Evolutionary conservation across 495 filamentous ascomycete genomes (phyloP).

Genomic region (Bathelium albidoporum): DNA sequence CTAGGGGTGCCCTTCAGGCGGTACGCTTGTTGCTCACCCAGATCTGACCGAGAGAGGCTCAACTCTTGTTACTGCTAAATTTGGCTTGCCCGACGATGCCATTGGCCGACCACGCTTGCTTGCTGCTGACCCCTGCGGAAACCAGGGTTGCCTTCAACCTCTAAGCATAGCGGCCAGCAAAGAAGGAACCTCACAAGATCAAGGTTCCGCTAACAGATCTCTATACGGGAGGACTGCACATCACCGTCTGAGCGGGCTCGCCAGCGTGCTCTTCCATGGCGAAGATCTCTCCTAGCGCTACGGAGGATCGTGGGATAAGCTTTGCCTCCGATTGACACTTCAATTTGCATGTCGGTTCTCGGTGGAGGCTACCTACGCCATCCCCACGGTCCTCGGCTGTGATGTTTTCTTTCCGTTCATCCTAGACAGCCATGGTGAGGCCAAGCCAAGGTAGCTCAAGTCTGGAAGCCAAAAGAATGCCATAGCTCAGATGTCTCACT

Average conservation of each 20-base stretch:
- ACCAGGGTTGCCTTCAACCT: neutral
- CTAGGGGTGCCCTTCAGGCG: neutral
- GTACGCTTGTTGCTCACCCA: neutral
- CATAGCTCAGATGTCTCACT: neutral
- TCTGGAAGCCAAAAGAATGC: neutral
- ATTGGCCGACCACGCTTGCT: neutral
- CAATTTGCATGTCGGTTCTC: no score
- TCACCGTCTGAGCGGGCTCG: no score
- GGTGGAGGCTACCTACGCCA: no score
- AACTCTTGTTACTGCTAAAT: neutral
- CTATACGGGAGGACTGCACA: no score
- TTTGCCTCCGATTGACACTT: no score
- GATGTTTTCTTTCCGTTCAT: no score
- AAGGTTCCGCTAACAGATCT: no score
- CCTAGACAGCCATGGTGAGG: neutral
- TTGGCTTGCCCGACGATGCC: neutral
- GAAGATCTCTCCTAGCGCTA: no score
- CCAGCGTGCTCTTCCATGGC: no score
- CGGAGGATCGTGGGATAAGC: no score
- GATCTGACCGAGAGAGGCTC: neutral
- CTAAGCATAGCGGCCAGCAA: neutral
- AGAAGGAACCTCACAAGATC: no score
- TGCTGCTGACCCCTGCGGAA: neutral
- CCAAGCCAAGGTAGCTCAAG: neutral
- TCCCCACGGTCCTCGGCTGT: no score